Percentiles rank a stretch among this genome's conserved stretches.
Evolutionary conservation across 208 protist genomes (phyloP).

Genomic region (Tritrichomonas foetus): DNA sequence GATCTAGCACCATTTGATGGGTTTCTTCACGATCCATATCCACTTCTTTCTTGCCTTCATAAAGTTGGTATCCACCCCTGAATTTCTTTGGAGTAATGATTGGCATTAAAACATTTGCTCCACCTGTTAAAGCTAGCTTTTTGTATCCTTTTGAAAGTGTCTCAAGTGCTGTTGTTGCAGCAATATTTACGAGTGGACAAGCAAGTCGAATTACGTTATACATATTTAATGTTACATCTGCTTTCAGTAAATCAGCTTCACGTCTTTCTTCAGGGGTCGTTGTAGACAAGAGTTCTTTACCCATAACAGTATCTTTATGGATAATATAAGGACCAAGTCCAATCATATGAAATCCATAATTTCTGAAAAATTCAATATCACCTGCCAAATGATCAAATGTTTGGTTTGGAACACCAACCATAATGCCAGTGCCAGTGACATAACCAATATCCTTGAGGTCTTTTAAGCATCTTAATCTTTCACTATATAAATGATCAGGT

Average conservation of each 20-base stretch:
- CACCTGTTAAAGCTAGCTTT: conserved; percentile 35
- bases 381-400: conserved; percentile 52
- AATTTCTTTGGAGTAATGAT: conserved; percentile 60
- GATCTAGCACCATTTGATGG: neutral
- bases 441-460: conserved; percentile 54
- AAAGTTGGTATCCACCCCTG: conserved; percentile 59
- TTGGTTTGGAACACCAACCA: conserved; percentile 58
- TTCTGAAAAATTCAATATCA: conserved; percentile 56
- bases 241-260: conserved; percentile 28
- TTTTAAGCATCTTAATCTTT: conserved; percentile 48
- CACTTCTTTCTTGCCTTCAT: conserved; percentile 54
- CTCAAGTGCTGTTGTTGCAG: conserved; percentile 59
- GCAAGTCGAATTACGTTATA: conserved; percentile 50
- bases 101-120: conserved; percentile 61
- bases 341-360: conserved; percentile 58
- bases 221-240: conserved; percentile 52
- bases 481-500: conserved; percentile 52
- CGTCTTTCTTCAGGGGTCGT: conserved; percentile 55
- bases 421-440: conserved; percentile 58
- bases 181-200: conserved; percentile 55
- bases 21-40: neutral
- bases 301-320: conserved; percentile 39
- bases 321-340: conserved; percentile 61
- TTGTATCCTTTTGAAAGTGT: conserved; percentile 28
- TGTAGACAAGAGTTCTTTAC: neutral